Percentiles rank a stretch among this genome's conserved stretches.
Evolutionary conservation across 1,284 basidiomycete species (phyloP).

Genomic region (Austropuccinia psidii): DNA sequence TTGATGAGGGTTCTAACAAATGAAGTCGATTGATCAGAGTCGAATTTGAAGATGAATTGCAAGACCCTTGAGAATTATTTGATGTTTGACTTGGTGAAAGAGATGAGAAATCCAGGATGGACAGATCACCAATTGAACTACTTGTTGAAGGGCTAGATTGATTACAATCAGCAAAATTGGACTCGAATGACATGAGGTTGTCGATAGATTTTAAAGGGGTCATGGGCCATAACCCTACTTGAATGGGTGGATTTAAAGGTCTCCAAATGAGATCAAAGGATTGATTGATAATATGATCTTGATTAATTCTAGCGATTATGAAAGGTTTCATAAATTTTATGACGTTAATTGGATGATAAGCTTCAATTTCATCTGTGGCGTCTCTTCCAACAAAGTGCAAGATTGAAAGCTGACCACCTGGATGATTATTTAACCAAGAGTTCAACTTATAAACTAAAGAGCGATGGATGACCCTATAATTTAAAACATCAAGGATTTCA

Average conservation of each 20-base stretch:
- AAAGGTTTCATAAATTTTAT: conserved; percentile 61
- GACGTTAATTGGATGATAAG: conserved; percentile 72
- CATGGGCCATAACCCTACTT: conserved; percentile 57
- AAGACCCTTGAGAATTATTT: neutral
- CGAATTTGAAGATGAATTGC: neutral
- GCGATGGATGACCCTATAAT: conserved; percentile 59
- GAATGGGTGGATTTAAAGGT: conserved; percentile 80
- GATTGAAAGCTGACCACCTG: conserved; percentile 80
- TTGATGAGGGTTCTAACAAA: conserved; percentile 39
- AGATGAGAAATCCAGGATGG: neutral
- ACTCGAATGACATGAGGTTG: neutral
- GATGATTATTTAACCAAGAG: conserved; percentile 75
- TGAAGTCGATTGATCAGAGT: conserved; percentile 23
- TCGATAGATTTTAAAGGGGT: conserved; percentile 25
- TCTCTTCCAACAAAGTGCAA: conserved; percentile 95
- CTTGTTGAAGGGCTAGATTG: neutral
- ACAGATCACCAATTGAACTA: neutral
- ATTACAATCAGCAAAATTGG: neutral
- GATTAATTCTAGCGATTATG: conserved; percentile 62
- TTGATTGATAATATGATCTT: conserved; percentile 51
- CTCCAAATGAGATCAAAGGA: conserved; percentile 56
- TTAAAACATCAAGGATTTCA: too few species aligned
- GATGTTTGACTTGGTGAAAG: neutral
- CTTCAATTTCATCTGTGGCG: conserved; percentile 86
- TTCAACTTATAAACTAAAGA: conserved; percentile 70